These are phyloP conservation scores for Tolypocladium pustulatum DNA, from an alignment of 2,329 filamentous ascomycete species.

Conservation along the genomic window DNA sequence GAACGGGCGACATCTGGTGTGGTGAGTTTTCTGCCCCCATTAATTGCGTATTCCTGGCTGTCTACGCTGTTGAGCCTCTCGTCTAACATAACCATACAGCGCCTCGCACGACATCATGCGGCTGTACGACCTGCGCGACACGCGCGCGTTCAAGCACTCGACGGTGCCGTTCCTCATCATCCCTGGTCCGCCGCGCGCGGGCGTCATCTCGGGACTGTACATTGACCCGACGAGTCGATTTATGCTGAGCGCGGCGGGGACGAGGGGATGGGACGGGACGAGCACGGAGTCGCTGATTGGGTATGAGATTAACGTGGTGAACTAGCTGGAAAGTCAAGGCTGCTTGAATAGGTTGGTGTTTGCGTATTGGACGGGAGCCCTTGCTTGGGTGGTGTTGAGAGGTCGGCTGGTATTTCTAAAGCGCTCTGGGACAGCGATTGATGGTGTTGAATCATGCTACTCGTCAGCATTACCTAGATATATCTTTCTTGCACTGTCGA, in stretches of 20 bases:
- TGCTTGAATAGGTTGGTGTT: background rate
- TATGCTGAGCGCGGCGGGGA: conserved; percentile 87
- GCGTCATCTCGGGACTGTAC: conserved; percentile 77
- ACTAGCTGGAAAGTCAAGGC: background rate
- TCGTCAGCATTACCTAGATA: background rate
- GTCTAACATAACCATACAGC: conserved; percentile 28
- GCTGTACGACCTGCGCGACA: conserved; percentile 75
- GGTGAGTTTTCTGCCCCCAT: conserved; percentile 31
- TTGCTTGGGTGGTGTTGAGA: background rate
- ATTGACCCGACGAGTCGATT: conserved; percentile 81
- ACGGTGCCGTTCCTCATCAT: conserved; percentile 93
- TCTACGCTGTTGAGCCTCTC: background rate
- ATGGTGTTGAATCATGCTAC: background rate
- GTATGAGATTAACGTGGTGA: conserved; percentile 63
- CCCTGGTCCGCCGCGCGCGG: conserved; percentile 71
- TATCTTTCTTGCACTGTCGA: too few relatives aligned
- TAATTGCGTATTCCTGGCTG: background rate
- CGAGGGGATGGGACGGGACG: conserved; percentile 87
- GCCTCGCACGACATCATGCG: conserved; percentile 89
- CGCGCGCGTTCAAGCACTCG: conserved; percentile 56
- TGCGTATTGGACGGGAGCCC: background rate
- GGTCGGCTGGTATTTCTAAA: background rate
- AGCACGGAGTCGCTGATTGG: conserved; percentile 86
- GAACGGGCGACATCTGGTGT: conserved; percentile 85
- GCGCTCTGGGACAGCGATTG: background rate